Base-by-base conservation (phyloP, 1,284 basidiomycete genomes). In the Fomitopsis schrenkii region DNA sequence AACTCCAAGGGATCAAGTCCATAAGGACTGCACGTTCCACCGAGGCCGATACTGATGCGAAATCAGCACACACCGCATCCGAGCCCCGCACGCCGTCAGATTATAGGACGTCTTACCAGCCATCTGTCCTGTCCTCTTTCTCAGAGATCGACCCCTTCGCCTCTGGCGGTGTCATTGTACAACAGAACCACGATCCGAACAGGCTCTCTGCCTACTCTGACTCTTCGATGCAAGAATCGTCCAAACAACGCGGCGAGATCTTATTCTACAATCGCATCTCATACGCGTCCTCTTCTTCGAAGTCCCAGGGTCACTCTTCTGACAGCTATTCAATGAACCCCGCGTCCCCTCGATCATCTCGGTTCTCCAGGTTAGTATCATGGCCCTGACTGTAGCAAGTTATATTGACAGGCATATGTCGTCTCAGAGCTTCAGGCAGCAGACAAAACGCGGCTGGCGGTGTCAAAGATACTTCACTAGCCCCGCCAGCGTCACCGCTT, bases 81-180 rank as follows among this genome's bases (percentile, higher is more conserved):
- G 72, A 73, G 60, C 83, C 83, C 12, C 74, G 75, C 42, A 85
- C 85, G 10, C 85, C 86, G 5, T 74, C 77, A 10, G 86, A 87
- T 66, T 70, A 67, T 62, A 68, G 74, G 42, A 62, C 66, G 33
- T 73, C 72, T 22, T 76, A 77, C 61, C 80, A 82, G 53, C 80
- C 80, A 44, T 88, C 86, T 6, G 73, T 88, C 58, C 71, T 87
- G 59, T 86, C 85, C 8, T 40, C 38, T 40, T 77, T 87, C 40
- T 83, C 84, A 19, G 86, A 88, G 65, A 64, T 75, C 12, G 86
- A 88, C 73, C 86, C 86, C 6, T 88, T 88, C 65, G 84, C 83
- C 40, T 78, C 81, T 17, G 76, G 78, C 55, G 76, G 77, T 55
- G 76, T 83, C 44, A 71, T 80, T 36, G 67, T 79, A 35, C 75